Conservation (phyloP, 73 alveolate genomes). For the Stentor coeruleus region DNA sequence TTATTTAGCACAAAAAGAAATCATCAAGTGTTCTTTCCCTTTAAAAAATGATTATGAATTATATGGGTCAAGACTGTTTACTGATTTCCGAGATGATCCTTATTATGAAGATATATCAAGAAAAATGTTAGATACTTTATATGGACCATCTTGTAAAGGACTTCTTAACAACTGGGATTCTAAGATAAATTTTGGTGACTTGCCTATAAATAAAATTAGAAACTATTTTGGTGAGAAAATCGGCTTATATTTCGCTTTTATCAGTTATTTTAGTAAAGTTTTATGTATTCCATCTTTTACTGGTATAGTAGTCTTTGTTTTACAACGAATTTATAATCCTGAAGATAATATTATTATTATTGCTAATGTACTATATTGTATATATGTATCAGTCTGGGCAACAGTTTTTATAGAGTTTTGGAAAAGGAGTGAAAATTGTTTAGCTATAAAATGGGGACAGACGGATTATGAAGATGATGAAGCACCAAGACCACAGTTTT, state of each 20-base stretch:
- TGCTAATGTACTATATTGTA: slow-evolving; percentile 28
- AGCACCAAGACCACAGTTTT: slow-evolving; percentile 43
- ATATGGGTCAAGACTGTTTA: not conserved
- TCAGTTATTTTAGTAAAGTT: slow-evolving; percentile 30
- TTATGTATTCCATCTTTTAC: not conserved
- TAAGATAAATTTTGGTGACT: not conserved
- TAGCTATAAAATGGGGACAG: slow-evolving; percentile 60
- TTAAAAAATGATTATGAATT: not conserved
- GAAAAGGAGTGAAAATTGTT: slow-evolving; percentile 45
- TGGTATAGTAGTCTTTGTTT: slow-evolving; percentile 30
- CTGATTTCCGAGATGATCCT: not conserved
- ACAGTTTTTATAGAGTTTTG: slow-evolving; percentile 52
- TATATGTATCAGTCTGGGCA: slow-evolving; percentile 45
- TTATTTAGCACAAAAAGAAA: not conserved
- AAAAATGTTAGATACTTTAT: not conserved
- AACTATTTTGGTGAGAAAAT: slow-evolving; percentile 53
- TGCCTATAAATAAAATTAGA: slow-evolving; percentile 26
- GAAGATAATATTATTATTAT: slow-evolving; percentile 20
- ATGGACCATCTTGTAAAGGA: not conserved
- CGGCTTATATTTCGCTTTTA: slow-evolving; percentile 38
- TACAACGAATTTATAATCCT: slow-evolving; percentile 7
- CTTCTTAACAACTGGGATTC: not conserved
- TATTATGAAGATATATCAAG: not conserved
- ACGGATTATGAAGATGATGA: slow-evolving; percentile 55
- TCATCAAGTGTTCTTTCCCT: not conserved